A percentile compares a stretch with the other conserved stretches of the same genome.
These are phyloP conservation scores for Clitocybe nebularis DNA, from an alignment of 1,284 basidiomycete genomes.

Conservation along the genomic window DNA sequence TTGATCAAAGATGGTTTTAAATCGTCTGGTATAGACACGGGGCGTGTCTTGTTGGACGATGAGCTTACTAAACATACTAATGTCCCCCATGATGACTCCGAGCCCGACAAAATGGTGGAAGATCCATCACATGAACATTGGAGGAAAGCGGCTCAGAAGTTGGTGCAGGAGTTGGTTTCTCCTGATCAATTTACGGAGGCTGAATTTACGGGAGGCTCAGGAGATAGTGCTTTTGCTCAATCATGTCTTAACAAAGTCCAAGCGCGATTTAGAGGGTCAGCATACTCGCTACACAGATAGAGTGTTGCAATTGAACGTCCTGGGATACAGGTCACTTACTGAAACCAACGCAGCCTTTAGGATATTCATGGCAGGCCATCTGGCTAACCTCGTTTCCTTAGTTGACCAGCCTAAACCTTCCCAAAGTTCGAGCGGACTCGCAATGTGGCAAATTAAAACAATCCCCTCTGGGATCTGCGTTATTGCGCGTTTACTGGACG, in stretches of 20 bases:
- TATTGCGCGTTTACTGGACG: constrained; percentile 42
- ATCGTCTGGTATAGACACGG: too few relatives aligned
- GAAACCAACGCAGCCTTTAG: constrained; percentile 27
- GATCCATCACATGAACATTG: too few relatives aligned
- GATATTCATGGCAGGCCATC: constrained; percentile 28
- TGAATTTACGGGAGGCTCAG: constrained; percentile 36
- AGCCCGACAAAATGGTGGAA: too few relatives aligned
- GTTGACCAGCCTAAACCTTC: constrained; percentile 35
- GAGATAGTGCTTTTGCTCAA: constrained; percentile 30
- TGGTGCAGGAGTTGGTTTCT: constrained; percentile 37
- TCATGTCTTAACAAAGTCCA: constrained; percentile 34
- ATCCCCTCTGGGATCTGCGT: constrained; percentile 36
- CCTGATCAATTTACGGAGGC: constrained; percentile 44
- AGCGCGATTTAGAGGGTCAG: constrained; percentile 39
- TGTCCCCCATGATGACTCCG: too few relatives aligned
- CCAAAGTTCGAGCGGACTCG: constrained; percentile 26
- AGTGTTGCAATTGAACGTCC: too few relatives aligned
- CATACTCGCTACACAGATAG: too few relatives aligned
- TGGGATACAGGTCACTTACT: constrained; percentile 31
- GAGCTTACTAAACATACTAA: too few relatives aligned
- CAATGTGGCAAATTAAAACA: constrained; percentile 26
- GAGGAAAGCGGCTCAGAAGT: too few relatives aligned
- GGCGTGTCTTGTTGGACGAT: too few relatives aligned
- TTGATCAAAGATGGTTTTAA: too few relatives aligned
- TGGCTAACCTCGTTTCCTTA: constrained; percentile 40